Evolutionary conservation across 2,329 filamentous ascomycete species (phyloP).

Genomic region (Alternaria dauci): DNA sequence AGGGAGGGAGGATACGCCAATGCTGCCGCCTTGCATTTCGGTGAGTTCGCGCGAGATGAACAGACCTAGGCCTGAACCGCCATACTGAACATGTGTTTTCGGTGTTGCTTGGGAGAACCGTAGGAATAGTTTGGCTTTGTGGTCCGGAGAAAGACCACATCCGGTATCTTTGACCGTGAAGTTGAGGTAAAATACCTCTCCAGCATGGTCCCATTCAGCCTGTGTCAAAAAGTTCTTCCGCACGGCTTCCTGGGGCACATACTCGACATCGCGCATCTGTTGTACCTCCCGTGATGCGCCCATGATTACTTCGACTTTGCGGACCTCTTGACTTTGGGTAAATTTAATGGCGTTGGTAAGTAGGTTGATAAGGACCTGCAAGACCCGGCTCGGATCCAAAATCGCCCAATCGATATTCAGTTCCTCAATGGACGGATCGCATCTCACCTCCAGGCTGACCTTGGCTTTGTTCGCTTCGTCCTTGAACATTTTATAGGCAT

Average conservation of each 20-base stretch:
- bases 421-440: constrained; percentile 20
- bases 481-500: constrained; percentile 35
- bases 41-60: constrained; percentile 39
- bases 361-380: constrained; percentile 42
- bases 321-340: constrained; percentile 22
- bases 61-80: constrained; percentile 31
- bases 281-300: constrained; percentile 14
- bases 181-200: constrained; percentile 18
- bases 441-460: constrained; percentile 16
- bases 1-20: constrained; percentile 30
- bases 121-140: constrained; percentile 28
- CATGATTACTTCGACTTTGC: constrained; percentile 13
- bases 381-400: constrained; percentile 25
- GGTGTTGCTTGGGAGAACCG: constrained; percentile 38
- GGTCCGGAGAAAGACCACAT: constrained; percentile 16
- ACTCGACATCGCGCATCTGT: constrained; percentile 7
- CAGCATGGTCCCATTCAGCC: constrained; percentile 10
- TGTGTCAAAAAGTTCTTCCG: constrained; percentile 2
- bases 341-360: constrained; percentile 48
- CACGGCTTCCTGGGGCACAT: constrained; percentile 13
- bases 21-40: constrained; percentile 38
- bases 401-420: constrained; percentile 23
- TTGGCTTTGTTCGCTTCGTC: constrained; percentile 27
- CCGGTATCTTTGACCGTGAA: constrained; percentile 18
- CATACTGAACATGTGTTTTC: constrained; percentile 38